Conservation (phyloP, 768 basidiomycete genomes). For the Russula ochroleuca region DNA sequence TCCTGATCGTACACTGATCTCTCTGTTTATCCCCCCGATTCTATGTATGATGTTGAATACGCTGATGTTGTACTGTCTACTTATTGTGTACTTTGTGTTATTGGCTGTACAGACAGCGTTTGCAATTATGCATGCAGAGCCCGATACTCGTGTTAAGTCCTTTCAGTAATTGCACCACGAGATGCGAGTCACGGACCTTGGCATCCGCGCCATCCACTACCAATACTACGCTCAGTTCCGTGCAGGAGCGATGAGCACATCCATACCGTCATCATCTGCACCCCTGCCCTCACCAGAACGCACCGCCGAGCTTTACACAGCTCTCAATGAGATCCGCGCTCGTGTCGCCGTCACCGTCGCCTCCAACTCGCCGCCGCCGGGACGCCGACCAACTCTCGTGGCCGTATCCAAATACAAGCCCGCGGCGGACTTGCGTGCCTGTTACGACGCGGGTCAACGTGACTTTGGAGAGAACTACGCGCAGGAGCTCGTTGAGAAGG, state of each 20-base stretch:
- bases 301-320: constrained; percentile 47
- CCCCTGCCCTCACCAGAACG: constrained; percentile 39
- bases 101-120: constrained; percentile 19
- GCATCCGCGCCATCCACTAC: background rate
- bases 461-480: constrained; percentile 99
- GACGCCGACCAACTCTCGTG: constrained; percentile 49
- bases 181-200: background rate
- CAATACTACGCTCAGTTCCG: background rate
- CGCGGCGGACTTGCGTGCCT: constrained; percentile 76
- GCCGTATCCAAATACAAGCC: constrained; percentile 96
- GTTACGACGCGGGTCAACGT: constrained; percentile 74
- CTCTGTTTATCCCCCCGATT: background rate
- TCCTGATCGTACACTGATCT: constrained; percentile 3
- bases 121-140: background rate
- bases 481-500: constrained; percentile 87
- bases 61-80: constrained; percentile 21
- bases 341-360: constrained; percentile 42
- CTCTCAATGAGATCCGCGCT: constrained; percentile 48
- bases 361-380: constrained; percentile 27
- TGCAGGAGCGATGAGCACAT: background rate
- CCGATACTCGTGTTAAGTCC: background rate
- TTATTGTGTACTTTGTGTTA: constrained; percentile 19
- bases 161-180: background rate
- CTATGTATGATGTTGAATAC: constrained; percentile 10
- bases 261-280: background rate